Base-by-base conservation (phyloP, 106 monocot species). In the Cymbidium sinense region DNA sequence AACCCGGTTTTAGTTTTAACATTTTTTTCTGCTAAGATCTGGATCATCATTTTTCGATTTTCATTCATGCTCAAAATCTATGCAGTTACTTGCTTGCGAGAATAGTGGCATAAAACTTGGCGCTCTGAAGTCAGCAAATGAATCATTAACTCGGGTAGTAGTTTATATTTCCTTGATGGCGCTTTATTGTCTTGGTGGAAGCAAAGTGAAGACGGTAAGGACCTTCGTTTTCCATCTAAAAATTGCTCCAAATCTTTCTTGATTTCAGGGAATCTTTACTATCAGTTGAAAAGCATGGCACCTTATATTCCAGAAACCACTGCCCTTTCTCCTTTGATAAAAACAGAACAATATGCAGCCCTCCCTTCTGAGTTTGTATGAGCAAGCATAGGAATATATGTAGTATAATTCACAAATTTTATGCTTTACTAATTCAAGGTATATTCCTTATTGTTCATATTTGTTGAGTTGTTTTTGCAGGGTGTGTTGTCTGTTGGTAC, bases 111-210 rank as follows among this genome's bases (percentile, higher is more conserved):
- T 80, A 34, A 99, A 79, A 80, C 94, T 99, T 79, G 98, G 98
- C 64, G 51, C 85, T 28, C 70, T 94, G 88, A 99, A 94, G 81
- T 99, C 98, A 83, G 90, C 92, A 81, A 99, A 99, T 87, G 98
- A 99, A 85, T 94, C 98, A n/a, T 77, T 99, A 80, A 99, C 98
- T 50, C 86, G 98, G 82, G 80, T 89, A 51, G 98, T 92, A 12
- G 87, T 99, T 50, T 99, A 99, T 76, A 86, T 94, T 81, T 99
- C 96, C 74, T 77, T 99, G 62, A 77, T 99, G 83, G 84, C 92
- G 34, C 88, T 99, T 34, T 99, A 94, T 86, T 84, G 78, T 75
- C 98, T 99, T 83, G 98, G 98, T 86, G 98, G 98, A 76, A 90
- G 79, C 84, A 99, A 94, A 89, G 98, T 99, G 50, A 92, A 90